phyloP scores from a whole-genome alignment of 2,329 filamentous ascomycete genomes.

The Calonectria leucothoes region DNA sequence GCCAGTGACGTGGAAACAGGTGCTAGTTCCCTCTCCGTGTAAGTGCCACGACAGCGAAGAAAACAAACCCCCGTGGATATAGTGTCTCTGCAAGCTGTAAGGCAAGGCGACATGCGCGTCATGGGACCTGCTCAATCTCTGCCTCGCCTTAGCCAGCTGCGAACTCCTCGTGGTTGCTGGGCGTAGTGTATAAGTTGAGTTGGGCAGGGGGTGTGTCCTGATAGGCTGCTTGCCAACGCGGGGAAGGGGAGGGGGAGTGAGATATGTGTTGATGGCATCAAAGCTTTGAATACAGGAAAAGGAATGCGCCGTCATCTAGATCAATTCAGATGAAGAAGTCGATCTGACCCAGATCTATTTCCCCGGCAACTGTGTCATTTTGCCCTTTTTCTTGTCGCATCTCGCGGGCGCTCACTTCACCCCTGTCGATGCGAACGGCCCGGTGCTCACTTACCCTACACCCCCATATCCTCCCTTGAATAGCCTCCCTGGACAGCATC shows the following conservation, averaged over 20 bases:
- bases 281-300: neutral
- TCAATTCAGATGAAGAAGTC: neutral
- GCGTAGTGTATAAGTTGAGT: neutral
- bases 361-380: neutral
- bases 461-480: neutral
- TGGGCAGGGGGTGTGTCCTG: neutral
- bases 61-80: neutral
- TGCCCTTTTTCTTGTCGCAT: neutral
- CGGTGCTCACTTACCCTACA: neutral
- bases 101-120: neutral
- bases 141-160: neutral
- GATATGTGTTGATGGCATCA: neutral
- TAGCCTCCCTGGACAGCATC: neutral
- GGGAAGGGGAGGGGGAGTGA: no score
- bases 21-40: neutral
- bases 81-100: neutral
- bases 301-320: neutral
- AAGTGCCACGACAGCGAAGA: neutral
- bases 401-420: neutral
- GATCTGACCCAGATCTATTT: neutral
- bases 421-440: neutral
- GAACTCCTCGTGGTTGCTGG: neutral
- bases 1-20: neutral
- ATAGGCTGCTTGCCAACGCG: neutral
- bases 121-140: neutral